A percentile compares a stretch with the other conserved stretches of the same genome.
Conservation (phyloP, 768 basidiomycete species). For the Rhizopogon rudus region DNA sequence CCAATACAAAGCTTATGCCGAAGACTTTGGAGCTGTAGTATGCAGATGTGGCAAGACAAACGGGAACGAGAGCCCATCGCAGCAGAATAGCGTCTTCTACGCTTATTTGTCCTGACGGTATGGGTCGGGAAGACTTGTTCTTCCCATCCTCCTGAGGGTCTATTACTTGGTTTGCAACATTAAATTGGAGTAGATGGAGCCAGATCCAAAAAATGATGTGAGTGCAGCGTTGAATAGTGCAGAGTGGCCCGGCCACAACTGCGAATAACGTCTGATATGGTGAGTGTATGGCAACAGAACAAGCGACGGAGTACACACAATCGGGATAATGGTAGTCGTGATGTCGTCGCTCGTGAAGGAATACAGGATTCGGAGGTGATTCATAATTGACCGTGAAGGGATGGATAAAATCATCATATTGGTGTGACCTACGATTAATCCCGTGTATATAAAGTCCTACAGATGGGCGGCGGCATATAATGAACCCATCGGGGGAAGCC, state of each 20-base stretch:
- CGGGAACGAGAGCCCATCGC: conserved; percentile 30
- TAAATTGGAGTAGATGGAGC: conserved; percentile 40
- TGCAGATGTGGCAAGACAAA: conserved; percentile 31
- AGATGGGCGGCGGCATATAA: neutral
- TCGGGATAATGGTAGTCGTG: conserved; percentile 41
- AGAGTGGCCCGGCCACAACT: conserved; percentile 27
- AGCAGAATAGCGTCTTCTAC: conserved; percentile 28
- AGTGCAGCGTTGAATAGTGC: conserved; percentile 9
- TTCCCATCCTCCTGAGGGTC: conserved; percentile 36
- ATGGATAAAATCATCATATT: neutral
- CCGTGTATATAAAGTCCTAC: neutral
- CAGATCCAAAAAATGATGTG: conserved; percentile 38
- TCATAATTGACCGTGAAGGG: neutral
- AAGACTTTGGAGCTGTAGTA: conserved; percentile 27
- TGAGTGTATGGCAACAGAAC: neutral
- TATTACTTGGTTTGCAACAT: conserved; percentile 41
- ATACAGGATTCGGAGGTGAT: conserved; percentile 25
- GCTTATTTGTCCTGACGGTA: conserved; percentile 40
- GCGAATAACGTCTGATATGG: conserved; percentile 28
- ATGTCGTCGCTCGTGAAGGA: conserved; percentile 45
- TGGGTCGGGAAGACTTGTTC: conserved; percentile 42
- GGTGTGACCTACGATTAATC: neutral
- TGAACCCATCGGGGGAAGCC: neutral
- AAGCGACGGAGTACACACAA: conserved; percentile 28
- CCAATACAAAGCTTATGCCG: conserved; percentile 24